phyloP scores from a whole-genome alignment of 2,329 filamentous ascomycete genomes.

The Cadophora malorum region DNA sequence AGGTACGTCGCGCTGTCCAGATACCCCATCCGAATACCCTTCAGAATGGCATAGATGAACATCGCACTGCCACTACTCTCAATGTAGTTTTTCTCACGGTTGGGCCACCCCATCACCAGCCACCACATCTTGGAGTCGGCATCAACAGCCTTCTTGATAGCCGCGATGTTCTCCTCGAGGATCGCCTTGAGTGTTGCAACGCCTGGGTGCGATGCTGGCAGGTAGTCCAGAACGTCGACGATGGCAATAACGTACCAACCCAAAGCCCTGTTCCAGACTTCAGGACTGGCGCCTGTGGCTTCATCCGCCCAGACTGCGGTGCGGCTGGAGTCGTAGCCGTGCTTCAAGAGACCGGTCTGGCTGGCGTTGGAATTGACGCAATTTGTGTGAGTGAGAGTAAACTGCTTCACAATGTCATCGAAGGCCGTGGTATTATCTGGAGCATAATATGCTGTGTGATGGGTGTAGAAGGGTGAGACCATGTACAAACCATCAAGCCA shows the following conservation, averaged over 20 bases:
- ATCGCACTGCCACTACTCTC: conserved; percentile 48
- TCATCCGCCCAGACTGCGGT: conserved; percentile 47
- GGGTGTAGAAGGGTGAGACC: conserved; percentile 47
- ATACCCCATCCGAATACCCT: conserved; percentile 47
- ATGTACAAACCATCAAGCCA: conserved; percentile 61
- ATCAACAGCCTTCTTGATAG: conserved; percentile 33
- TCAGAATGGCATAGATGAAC: conserved; percentile 49
- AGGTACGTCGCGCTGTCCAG: conserved; percentile 34
- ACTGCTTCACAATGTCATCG: conserved; percentile 43
- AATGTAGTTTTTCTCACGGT: conserved; percentile 46
- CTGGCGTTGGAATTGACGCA: conserved; percentile 34
- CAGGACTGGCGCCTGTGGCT: conserved; percentile 47
- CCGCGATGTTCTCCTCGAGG: conserved; percentile 25
- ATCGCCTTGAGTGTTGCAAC: conserved; percentile 20
- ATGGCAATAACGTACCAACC: conserved; percentile 50
- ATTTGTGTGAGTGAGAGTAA: conserved; percentile 37
- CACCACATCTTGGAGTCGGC: conserved; percentile 47
- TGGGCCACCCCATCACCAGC: conserved; percentile 46
- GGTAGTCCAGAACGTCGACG: conserved; percentile 47
- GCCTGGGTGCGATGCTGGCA: conserved; percentile 35
- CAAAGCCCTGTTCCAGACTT: conserved; percentile 48
- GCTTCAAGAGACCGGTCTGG: conserved; percentile 43
- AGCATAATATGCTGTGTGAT: conserved; percentile 35
- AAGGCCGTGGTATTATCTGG: conserved; percentile 41
- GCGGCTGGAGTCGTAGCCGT: conserved; percentile 47